Conservation (phyloP, 2,329 filamentous ascomycete genomes). For the Sodiomyces alkalinus region DNA sequence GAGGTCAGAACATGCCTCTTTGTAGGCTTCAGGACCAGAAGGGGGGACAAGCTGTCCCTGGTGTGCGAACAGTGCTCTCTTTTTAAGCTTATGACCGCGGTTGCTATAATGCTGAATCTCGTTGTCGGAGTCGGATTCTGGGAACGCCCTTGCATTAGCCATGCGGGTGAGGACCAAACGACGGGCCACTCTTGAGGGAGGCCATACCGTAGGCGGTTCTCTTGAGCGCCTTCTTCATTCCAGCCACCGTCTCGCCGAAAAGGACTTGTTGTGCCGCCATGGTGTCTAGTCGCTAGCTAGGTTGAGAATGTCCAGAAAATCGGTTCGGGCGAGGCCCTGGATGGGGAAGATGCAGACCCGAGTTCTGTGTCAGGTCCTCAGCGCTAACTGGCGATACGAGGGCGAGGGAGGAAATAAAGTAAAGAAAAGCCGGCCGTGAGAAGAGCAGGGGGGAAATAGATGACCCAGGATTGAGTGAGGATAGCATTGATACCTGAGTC, state of each 20-base stretch:
- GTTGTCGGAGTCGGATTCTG: slow-evolving; percentile 68
- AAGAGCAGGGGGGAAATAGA: no score
- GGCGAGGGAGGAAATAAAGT: no score
- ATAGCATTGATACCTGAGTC: no score
- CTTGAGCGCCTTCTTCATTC: slow-evolving; percentile 54
- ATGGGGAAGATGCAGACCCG: no score
- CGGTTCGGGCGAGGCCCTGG: not conserved
- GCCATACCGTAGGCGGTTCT: slow-evolving; percentile 42
- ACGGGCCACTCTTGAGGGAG: no score
- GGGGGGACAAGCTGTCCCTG: slow-evolving; percentile 54
- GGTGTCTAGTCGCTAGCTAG: slow-evolving; percentile 3
- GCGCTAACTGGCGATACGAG: no score
- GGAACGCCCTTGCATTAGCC: slow-evolving; percentile 9
- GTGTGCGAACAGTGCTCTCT: slow-evolving; percentile 54
- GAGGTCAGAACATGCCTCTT: slow-evolving; percentile 32
- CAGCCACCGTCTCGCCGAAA: slow-evolving; percentile 50
- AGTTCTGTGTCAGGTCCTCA: no score
- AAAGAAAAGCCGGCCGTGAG: no score
- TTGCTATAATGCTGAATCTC: slow-evolving; percentile 55
- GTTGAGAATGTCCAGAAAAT: not conserved
- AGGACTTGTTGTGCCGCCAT: slow-evolving; percentile 42
- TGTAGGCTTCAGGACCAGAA: slow-evolving; percentile 52
- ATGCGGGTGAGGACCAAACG: not conserved
- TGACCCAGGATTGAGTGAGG: no score
- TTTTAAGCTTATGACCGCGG: slow-evolving; percentile 67